A percentile compares a stretch with the other conserved stretches of the same genome.
Conservation (phyloP, 1,139 yeast species). For the Saccharomycopsis hybrid region DNA sequence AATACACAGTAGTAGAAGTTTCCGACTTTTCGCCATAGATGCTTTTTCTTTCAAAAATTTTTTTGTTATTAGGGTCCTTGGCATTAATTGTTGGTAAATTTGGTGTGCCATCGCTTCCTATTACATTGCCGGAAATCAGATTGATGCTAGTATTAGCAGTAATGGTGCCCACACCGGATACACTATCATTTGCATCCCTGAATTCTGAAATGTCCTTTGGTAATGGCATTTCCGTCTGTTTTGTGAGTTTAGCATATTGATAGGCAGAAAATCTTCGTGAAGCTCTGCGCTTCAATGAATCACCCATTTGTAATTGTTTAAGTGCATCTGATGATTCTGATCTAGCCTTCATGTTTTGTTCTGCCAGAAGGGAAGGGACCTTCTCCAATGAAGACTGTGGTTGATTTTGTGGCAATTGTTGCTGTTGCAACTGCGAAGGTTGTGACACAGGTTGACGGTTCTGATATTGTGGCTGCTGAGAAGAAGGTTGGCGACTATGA, state of each 20-base stretch:
- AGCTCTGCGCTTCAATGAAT: slow-evolving; percentile 82
- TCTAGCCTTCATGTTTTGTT: no score
- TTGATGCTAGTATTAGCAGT: no score
- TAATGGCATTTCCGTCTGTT: slow-evolving; percentile 19
- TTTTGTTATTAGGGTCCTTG: slow-evolving; percentile 4
- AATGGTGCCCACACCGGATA: neutral
- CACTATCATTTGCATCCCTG: neutral
- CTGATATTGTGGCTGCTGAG: slow-evolving; percentile 9
- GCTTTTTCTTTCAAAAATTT: no score
- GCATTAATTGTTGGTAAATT: neutral
- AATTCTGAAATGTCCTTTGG: slow-evolving; percentile 20
- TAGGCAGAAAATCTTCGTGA: slow-evolving; percentile 90
- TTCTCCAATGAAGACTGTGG: no score
- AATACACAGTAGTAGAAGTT: slow-evolving; percentile 32
- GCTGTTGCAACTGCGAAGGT: no score
- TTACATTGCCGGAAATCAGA: no score
- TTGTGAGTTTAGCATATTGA: slow-evolving; percentile 67
- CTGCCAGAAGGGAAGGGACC: neutral
- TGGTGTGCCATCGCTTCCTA: neutral
- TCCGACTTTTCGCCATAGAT: no score
- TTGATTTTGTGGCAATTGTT: slow-evolving; percentile 20
- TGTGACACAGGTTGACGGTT: slow-evolving; percentile 17
- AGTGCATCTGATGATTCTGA: slow-evolving; percentile 66
- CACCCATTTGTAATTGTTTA: slow-evolving; percentile 71
- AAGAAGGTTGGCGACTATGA: no score